Base-by-base conservation (phyloP, 192 early-diverging fungal genomes). In the Rhizophagus clarus region DNA sequence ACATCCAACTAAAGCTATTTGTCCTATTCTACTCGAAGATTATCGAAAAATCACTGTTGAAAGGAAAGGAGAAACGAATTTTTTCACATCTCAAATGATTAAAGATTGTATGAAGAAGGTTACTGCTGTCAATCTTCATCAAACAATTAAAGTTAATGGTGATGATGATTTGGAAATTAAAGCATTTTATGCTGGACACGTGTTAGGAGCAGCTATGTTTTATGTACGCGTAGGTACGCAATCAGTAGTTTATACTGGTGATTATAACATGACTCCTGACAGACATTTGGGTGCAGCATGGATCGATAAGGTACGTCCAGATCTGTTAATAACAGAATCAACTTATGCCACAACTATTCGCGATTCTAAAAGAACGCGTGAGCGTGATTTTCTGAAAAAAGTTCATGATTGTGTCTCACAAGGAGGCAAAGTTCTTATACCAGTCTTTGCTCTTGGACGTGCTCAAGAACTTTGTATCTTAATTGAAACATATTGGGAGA, bases 381-480 rank as follows among this genome's bases (percentile, higher is more conserved):
- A 98, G 86, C 90, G 94, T 34, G 96, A 97, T 64, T 99, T 99
- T 84, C 83, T 98, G 28, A 91, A 93, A 80, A 97, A 96, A 80
- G 93, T 95, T 8, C 93, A 94, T 80, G 89, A 90, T 71, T 95
- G 94, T 81, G 93, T 96, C 0, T 74, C 81, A 5, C 85, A 88
- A 7, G 93, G 93, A 22, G 96, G 96, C 14, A 97, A 97, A 62
- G 96, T 97, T 20, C 86, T 97, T 66, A 97, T 99, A 63, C 98
- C 98, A 0, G 96, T 96, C n/a, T 99, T 99, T 91, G 98, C 98
- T 0, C 85, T 99, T 12, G 97, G 98, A 8, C 91, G 98, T 32
- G 98, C 98, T 14, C 98, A 99, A 83, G 98, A 99, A 82, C 90
- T 99, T 20, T 96, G 96, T 82, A 98, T 98, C 73, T 83, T 99